Evolutionary conservation across 495 filamentous ascomycete species (phyloP), one percentile per base, ranked within the genome.

Genomic region (Penicillium pulvis): DNA sequence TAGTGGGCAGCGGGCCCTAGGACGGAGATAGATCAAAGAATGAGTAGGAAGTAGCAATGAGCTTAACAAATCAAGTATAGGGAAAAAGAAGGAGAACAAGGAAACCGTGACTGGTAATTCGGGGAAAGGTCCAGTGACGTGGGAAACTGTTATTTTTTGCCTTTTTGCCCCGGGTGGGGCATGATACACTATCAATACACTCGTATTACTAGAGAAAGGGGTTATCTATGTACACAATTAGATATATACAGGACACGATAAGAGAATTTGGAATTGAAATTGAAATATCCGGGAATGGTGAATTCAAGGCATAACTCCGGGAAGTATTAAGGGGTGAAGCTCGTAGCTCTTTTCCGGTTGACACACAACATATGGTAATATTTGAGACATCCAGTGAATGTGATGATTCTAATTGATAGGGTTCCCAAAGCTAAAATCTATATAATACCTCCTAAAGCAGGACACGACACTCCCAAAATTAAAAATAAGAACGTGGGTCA

Each of bases 111-210:
- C 45, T 47, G 28, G 23, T 6, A 46, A 28, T 28, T 46, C 20
- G 30, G 55, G 41, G 50, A 53, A 58, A 44, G 31, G 23, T 36
- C 70, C 72, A 71, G 72, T 75, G 72, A 75, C 72, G 71, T 69
- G 33, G 42, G 56, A 56, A 61, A 50, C 53, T 16, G 14, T 56
- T 57, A 62, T 66, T 66, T 63, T 55, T 49, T 19, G 30, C 30
- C 49, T 4, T 23, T 16, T 47, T 47, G 48, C 48, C 56, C 59
- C 50, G 28, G 61, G 44, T 47, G 44, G 44, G 44, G 44, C 44
- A 14, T 24, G 23, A 47, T 47, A 47, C 42, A 45, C 9, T 17
- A 51, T 35, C 30, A 35, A 20, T 51, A 49, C 28, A 16, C 42
- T 16, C 1, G 3, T 19, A 45, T 19, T 45, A 45, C 44, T 4